Base-by-base conservation (phyloP, 202 grass and related monocot species). In the Panicum virgatum region DNA sequence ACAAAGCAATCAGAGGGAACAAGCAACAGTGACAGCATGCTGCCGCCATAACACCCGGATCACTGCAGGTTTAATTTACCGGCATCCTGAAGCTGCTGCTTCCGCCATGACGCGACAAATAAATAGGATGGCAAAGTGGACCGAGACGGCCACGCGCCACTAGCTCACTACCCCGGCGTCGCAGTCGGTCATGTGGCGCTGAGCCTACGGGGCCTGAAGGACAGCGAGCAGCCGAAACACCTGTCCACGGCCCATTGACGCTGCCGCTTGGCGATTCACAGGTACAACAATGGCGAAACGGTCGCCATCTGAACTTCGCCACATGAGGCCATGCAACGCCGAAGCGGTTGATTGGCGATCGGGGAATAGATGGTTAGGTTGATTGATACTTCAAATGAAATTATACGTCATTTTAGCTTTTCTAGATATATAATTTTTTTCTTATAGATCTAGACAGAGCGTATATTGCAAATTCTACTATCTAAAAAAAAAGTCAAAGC, bases 141-240 rank as follows among this genome's bases (percentile, higher is more conserved):
- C n/a, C n/a, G n/a, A n/a, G n/a, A n/a, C n/a, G n/a, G n/a, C n/a
- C n/a, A n/a, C n/a, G n/a, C n/a, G n/a, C n/a, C n/a, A n/a, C n/a
- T n/a, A n/a, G n/a, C n/a, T n/a, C n/a, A n/a, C n/a, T n/a, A n/a
- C n/a, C n/a, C n/a, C n/a, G n/a, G n/a, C n/a, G n/a, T n/a, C n/a
- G n/a, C n/a, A n/a, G n/a, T n/a, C n/a, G n/a, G n/a, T n/a, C n/a
- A n/a, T n/a, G n/a, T n/a, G n/a, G n/a, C n/a, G n/a, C n/a, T n/a
- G n/a, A n/a, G n/a, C n/a, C n/a, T n/a, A n/a, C n/a, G n/a, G n/a
- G n/a, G n/a, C n/a, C n/a, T 16, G 26, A 23, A 14, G 40, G 80
- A 87, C 9, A 54, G 57, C 27, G 64, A 87, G 6, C 3, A 44
- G 16, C 22, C 10, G 26, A 18, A 65, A 87, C 85, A 87, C 66